phyloP scores from a whole-genome alignment of 192 early-diverging fungal species.

The Backusella liffmaniae region DNA sequence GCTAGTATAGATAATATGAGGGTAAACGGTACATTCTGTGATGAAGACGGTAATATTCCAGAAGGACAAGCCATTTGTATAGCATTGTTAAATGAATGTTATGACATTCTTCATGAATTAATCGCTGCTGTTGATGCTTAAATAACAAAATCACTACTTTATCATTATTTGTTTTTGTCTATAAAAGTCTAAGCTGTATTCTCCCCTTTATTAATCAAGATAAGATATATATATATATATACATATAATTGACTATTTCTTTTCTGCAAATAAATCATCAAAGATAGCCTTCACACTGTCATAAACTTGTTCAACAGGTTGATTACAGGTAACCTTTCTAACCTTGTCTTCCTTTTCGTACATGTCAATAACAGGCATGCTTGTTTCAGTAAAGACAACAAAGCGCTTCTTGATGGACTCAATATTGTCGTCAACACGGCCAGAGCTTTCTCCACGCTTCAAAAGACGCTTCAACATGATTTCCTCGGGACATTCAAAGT shows the following conservation, averaged over 20 bases:
- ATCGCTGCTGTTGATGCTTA: conserved; percentile 50
- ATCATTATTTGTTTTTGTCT: neutral
- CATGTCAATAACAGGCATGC: conserved; percentile 88
- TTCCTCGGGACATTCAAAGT: conserved; percentile 95
- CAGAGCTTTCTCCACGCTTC: conserved; percentile 93
- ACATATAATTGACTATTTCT: neutral
- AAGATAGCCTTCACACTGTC: conserved; percentile 10
- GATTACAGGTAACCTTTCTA: conserved; percentile 55
- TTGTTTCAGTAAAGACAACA: conserved; percentile 77
- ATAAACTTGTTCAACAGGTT: conserved; percentile 21
- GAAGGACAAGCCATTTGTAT: conserved; percentile 81
- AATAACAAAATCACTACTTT: neutral
- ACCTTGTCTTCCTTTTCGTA: conserved; percentile 80
- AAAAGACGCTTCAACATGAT: conserved; percentile 87
- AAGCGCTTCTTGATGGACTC: conserved; percentile 97
- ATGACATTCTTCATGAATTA: conserved; percentile 79
- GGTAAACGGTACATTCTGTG: conserved; percentile 82
- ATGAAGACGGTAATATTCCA: conserved; percentile 80
- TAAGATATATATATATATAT: neutral
- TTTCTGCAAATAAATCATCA: conserved; percentile 14
- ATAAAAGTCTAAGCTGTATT: neutral
- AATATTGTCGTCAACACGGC: conserved; percentile 92
- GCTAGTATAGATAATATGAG: conserved; percentile 80
- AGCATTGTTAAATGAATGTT: conserved; percentile 84
- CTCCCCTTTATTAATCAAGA: neutral